Percentiles rank a stretch among this genome's conserved stretches.
phyloP scores from a whole-genome alignment of 2,329 filamentous ascomycete genomes.

The Colletotrichum lini region DNA sequence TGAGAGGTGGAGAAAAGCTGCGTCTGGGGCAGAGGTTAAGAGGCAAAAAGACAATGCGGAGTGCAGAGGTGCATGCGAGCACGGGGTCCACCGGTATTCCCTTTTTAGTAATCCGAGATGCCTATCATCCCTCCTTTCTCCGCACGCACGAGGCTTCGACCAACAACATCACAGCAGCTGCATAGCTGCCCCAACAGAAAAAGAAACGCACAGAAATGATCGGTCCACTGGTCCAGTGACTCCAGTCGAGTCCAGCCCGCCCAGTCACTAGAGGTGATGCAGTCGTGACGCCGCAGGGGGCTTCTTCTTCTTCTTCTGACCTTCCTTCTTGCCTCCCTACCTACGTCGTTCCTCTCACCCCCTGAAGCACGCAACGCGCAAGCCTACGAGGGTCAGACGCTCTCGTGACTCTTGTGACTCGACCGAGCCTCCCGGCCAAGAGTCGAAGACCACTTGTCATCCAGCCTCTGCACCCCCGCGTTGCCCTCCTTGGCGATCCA shows the following conservation, averaged over 20 bases:
- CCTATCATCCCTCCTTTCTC: constrained; percentile 42
- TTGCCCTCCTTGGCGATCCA: constrained; percentile 46
- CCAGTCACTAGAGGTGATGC: background rate
- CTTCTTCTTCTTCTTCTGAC: background rate
- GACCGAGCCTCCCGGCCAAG: constrained; percentile 16
- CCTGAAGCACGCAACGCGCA: constrained; percentile 6
- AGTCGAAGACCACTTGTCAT: constrained; percentile 38
- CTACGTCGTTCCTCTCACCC: background rate
- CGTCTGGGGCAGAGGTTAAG: background rate
- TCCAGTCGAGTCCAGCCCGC: too few species aligned
- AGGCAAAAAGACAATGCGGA: constrained; percentile 29
- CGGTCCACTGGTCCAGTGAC: background rate
- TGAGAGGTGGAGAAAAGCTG: constrained; percentile 8
- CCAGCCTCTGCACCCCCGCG: constrained; percentile 27
- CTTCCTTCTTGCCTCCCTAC: background rate
- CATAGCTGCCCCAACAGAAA: background rate
- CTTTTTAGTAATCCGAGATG: constrained; percentile 37
- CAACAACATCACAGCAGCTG: background rate
- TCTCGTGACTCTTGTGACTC: constrained; percentile 3
- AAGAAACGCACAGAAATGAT: background rate
- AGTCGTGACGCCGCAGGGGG: constrained; percentile 10
- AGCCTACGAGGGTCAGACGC: constrained; percentile 20
- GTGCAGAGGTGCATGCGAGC: constrained; percentile 24
- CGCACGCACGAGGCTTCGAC: constrained; percentile 46
- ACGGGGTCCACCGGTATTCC: constrained; percentile 29